phyloP scores from a whole-genome alignment of 1,284 basidiomycete genomes.

The Cronartium quercuum region DNA sequence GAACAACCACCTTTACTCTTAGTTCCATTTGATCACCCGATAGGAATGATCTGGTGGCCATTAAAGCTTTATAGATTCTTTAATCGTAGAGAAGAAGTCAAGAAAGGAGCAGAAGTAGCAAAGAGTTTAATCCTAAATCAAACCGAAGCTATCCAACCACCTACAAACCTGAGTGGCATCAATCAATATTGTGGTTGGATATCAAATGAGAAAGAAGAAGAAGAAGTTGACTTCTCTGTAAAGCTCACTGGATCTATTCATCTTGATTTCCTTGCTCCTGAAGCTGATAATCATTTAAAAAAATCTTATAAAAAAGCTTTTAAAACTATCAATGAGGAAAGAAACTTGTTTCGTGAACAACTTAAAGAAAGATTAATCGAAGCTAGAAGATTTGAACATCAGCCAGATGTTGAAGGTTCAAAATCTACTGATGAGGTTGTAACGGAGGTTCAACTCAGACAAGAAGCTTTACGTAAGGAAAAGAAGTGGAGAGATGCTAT shows the following conservation, averaged over 20 bases:
- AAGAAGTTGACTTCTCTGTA: neutral
- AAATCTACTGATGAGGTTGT: neutral
- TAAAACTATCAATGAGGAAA: constrained; percentile 15
- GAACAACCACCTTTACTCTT: constrained; percentile 30
- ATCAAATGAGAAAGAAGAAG: neutral
- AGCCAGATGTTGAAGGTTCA: neutral
- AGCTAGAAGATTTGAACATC: neutral
- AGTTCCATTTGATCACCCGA: constrained; percentile 38
- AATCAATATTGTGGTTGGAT: constrained; percentile 2
- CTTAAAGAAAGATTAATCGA: constrained; percentile 18
- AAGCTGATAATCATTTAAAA: constrained; percentile 26
- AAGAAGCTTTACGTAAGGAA: constrained; percentile 35
- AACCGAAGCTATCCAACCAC: constrained; percentile 12
- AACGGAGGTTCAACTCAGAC: constrained; percentile 26
- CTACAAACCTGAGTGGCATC: constrained; percentile 1
- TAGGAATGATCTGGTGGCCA: constrained; percentile 38
- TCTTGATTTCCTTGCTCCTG: constrained; percentile 28
- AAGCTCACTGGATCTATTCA: constrained; percentile 24
- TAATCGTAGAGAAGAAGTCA: constrained; percentile 19
- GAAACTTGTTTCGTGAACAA: constrained; percentile 6
- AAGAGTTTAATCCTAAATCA: constrained; percentile 13
- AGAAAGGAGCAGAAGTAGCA: constrained; percentile 20
- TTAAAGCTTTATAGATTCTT: constrained; percentile 37
- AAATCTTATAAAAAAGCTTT: constrained; percentile 25
- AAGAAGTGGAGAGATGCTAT: constrained; percentile 31